Percentiles rank a stretch among this genome's conserved stretches.
These are phyloP conservation scores for Myxozyma kluyveri DNA, from an alignment of 805 yeast genomes.

Conservation along the genomic window DNA sequence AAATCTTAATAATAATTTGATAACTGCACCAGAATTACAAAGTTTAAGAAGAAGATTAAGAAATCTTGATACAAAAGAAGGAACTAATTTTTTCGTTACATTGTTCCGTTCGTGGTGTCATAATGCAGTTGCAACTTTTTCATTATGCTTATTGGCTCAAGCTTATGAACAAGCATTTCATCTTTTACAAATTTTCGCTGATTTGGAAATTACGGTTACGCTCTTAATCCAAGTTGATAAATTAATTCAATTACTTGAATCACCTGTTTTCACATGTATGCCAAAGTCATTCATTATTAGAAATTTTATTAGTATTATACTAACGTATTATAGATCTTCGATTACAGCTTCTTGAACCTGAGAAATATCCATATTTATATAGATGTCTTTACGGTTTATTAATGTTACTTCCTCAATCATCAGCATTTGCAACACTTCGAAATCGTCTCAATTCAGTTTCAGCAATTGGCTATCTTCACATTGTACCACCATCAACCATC, in stretches of 20 bases:
- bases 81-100: conserved; percentile 66
- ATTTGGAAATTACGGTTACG: conserved; percentile 74
- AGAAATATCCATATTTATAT: conserved; percentile 71
- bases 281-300: not conserved
- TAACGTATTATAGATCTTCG: conserved; percentile 52
- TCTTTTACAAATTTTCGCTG: conserved; percentile 77
- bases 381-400: conserved; percentile 87
- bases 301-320: not conserved
- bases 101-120: conserved; percentile 89
- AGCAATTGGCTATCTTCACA: conserved; percentile 39
- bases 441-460: conserved; percentile 65
- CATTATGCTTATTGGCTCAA: conserved; percentile 80
- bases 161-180: conserved; percentile 83
- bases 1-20: conserved; percentile 76
- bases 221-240: conserved; percentile 84
- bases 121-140: conserved; percentile 82
- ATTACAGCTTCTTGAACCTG: conserved; percentile 85
- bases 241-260: conserved; percentile 82
- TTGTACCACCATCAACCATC: conserved; percentile 27
- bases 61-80: conserved; percentile 58
- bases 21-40: conserved; percentile 79
- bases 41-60: conserved; percentile 66
- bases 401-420: conserved; percentile 91
- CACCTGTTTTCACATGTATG: conserved; percentile 74
- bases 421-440: conserved; percentile 79